Conservation (phyloP, 805 yeast species). For the Metschnikowia santaceciliae region DNA sequence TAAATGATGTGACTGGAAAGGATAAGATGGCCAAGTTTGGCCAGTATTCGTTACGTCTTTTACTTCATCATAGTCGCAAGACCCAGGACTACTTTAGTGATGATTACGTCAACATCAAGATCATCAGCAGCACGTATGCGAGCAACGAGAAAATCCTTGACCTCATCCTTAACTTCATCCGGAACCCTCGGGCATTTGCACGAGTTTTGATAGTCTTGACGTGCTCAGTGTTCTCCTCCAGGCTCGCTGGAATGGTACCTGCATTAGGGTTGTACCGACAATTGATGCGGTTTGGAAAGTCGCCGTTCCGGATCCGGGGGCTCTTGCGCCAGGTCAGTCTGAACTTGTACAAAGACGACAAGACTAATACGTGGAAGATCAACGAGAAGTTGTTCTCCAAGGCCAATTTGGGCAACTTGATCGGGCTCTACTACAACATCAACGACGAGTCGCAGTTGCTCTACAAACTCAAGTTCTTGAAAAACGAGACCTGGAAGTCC, state of each 20-base stretch:
- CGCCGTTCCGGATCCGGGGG: constrained; percentile 53
- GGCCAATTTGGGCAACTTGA: constrained; percentile 45
- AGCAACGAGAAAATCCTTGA: constrained; percentile 29
- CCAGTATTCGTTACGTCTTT: constrained; percentile 54
- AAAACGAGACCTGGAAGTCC: constrained; percentile 29
- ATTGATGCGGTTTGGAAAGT: constrained; percentile 63
- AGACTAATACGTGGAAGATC: constrained; percentile 12
- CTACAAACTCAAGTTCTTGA: constrained; percentile 49
- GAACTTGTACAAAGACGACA: constrained; percentile 11
- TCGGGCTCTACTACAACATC: constrained; percentile 58
- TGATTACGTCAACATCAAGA: constrained; percentile 28
- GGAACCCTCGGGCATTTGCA: constrained; percentile 36
- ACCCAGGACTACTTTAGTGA: constrained; percentile 34
- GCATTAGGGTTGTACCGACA: constrained; percentile 60
- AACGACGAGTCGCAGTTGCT: constrained; percentile 61
- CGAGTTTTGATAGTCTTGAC: constrained; percentile 32
- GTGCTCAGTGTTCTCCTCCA: constrained; percentile 37
- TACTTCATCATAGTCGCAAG: constrained; percentile 45
- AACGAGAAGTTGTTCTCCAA: constrained; percentile 32
- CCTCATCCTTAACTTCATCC: constrained; percentile 31
- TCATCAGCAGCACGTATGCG: constrained; percentile 30
- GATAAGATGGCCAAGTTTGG: constrained; percentile 66
- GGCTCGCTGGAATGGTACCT: constrained; percentile 41
- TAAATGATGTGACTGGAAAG: constrained; percentile 60
- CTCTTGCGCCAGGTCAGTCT: constrained; percentile 27